Base-by-base conservation (phyloP, 495 filamentous ascomycete species). In the Extremus antarcticus region DNA sequence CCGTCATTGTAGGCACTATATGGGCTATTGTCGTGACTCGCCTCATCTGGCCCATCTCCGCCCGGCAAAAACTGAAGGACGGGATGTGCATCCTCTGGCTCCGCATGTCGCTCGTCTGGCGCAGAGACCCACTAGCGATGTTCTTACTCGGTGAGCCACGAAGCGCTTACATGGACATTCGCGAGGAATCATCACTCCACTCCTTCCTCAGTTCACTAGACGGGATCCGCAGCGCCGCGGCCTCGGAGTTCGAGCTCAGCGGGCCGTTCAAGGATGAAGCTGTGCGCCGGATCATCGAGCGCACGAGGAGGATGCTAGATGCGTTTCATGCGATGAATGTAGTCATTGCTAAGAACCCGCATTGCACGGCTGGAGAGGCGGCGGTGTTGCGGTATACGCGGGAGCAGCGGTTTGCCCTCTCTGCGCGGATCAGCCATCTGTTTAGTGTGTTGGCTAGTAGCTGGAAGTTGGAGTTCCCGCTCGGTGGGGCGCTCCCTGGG, bases 301-400 rank as follows among this genome's bases (percentile, higher is more conserved):
- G 85, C 24, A 94, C 90, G 1, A 78, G 84, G 43, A 80, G 81
- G 40, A 87, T 95, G 68, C 79, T 96, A 13, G 90, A 97, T 69
- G 82, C 86, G 22, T 94, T 97, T 66, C 86, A 95, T 66, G 88
- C 91, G 38, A 94, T 98, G 85, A 94, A 90, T 61, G 80, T 95
- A 1, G 83, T 95, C 60, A 87, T 95, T 56, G 73, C 85, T 68
- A 91, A 91, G 66, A 85, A 87, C 47, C 75, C 85, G 10, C 79
- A 78, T 25, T 79, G 87, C 17, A 90, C 80, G 13, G 80, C 85
- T 47, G 88, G 90, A 0, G 92, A 96, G 68, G 76, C 83, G 45
- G 78, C 80, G 21, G 77, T 96, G 46, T 73, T 97, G 38, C 76
- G 79, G 53, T 87, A 85, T 65, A 98, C 92, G 2, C 78, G 79